Base-by-base conservation (phyloP, 1,284 basidiomycete species). In the Ceratobasidium sp. region DNA sequence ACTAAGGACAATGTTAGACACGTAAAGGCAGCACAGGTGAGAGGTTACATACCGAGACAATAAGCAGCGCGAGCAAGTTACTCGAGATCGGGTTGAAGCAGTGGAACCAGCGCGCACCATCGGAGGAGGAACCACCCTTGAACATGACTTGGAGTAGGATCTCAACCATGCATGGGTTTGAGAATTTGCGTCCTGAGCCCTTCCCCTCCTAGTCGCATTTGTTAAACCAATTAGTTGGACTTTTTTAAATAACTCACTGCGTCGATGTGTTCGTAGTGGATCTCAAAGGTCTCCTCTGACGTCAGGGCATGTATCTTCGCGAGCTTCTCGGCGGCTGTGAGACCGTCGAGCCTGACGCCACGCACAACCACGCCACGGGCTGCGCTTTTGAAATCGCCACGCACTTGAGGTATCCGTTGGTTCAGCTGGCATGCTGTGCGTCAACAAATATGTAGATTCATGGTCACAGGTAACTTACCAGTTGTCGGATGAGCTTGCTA, bases 231-330 rank as follows among this genome's bases (percentile, higher is more conserved):
- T 40, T 40, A 12, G 38, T 40, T 7, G 38, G 38, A n/a, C n/a
- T n/a, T n/a, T n/a, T n/a, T n/a, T 40, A 12, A 40, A 40, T 6
- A 40, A 6, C 38, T 40, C 38, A 49, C 18, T 18, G 6, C 48
- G 48, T 49, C 48, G 18, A 23, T 49, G 48, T n/a, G 48, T 23
- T 49, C 48, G 48, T 49, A 49, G 18, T 49, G 48, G 18, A 49
- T 6, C 18, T 49, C 8, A n/a, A 49, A 18, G 7, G 48, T n/a
- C 6, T 7, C 7, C 16, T 49, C 48, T 23, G 48, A 49, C 5
- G 48, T 23, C 5, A 49, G 48, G 8, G 18, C 18, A 23, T 9
- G 5, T 7, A 49, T 5, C 48, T 49, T 49, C 7, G 38, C 38
- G 38, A 40, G 38, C 48, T 49, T 49, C 18, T 49, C 8, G 18